Evolutionary conservation across 345 rosid genomes (phyloP), one percentile per base, ranked within the genome.

Genomic region (Durio zibethinus): DNA sequence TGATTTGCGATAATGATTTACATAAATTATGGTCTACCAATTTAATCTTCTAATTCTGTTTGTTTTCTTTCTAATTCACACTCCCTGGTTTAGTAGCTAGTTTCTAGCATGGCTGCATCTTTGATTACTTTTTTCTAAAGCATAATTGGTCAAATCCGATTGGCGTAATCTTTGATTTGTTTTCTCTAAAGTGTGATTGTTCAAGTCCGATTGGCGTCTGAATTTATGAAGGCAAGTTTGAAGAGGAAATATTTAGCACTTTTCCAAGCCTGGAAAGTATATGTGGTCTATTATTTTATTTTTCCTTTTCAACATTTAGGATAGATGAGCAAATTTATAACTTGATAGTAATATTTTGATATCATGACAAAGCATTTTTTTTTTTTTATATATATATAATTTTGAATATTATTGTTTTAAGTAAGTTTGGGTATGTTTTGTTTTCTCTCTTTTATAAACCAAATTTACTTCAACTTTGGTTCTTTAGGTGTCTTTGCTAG

Each of bases 381-480:
- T 48, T 35, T 29, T 29, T 33, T 57, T 57, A 23, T 57, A n/a
- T 54, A 53, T 18, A 4, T 47, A 11, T 53, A 20, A 53, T 10
- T 54, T n/a, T n/a, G n/a, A 5, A 40, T 1, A 4, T 18, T 18
- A 35, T n/a, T 6, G 45, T 14, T 31, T 40, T 18, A 77, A 68
- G 18, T 15, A 20, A 5, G 35, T 16, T 23, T 43, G 52, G 33
- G 18, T 38, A 40, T 15, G 4, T 42, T 70, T 70, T 48, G 5
- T 15, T 42, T 29, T 21, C 4, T 25, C 36, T 27, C 52, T 43
- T 25, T 43, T 69, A 29, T 6, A 69, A 69, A 8, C 27, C 21
- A 67, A 67, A 10, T 67, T 67, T 68, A 12, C 52, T 68, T 65
- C 10, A 23, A 29, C 31, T 45, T 70, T 70, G 59, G 59, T 48